Evolutionary conservation across 2,329 filamentous ascomycete species (phyloP).

Genomic region (Paracoccidioides brasiliensis): DNA sequence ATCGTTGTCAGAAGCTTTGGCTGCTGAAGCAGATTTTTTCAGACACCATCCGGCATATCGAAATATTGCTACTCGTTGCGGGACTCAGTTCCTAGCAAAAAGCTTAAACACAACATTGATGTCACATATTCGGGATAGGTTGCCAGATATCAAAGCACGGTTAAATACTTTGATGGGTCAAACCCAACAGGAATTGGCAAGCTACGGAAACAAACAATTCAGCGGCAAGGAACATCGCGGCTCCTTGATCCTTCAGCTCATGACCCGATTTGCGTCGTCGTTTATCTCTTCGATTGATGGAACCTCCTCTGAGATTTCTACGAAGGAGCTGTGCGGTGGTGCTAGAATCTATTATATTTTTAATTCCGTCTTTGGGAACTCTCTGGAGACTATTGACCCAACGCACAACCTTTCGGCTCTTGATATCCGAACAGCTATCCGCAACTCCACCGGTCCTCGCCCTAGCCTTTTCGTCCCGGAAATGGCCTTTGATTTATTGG

Average conservation of each 20-base stretch:
- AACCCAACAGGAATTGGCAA: conserved; percentile 93
- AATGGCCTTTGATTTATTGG: conserved; percentile 90
- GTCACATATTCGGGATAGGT: conserved; percentile 84
- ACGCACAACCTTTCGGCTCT: conserved; percentile 88
- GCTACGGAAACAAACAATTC: conserved; percentile 96
- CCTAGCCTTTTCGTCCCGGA: conserved; percentile 96
- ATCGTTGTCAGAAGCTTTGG: conserved; percentile 80
- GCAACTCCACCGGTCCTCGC: conserved; percentile 91
- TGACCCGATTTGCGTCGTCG: conserved; percentile 95
- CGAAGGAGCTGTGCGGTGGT: conserved; percentile 90
- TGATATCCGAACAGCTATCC: conserved; percentile 92
- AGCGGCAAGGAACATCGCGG: conserved; percentile 93
- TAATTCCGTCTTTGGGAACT: conserved; percentile 96
- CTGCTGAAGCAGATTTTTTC: conserved; percentile 89
- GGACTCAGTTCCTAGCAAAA: conserved; percentile 87
- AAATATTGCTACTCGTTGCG: conserved; percentile 87
- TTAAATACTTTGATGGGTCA: conserved; percentile 99
- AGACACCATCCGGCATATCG: conserved; percentile 92
- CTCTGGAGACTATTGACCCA: conserved; percentile 88
- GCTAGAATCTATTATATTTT: conserved; percentile 98
- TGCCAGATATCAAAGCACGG: conserved; percentile 95
- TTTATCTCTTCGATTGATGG: conserved; percentile 98
- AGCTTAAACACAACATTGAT: conserved; percentile 91
- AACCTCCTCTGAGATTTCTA: conserved; percentile 96
- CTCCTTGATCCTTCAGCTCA: conserved; percentile 86